Evolutionary conservation across 2,329 filamentous ascomycete genomes (phyloP), one percentile per base, ranked within the genome.

Genomic region (Dactylellina leptospora): DNA sequence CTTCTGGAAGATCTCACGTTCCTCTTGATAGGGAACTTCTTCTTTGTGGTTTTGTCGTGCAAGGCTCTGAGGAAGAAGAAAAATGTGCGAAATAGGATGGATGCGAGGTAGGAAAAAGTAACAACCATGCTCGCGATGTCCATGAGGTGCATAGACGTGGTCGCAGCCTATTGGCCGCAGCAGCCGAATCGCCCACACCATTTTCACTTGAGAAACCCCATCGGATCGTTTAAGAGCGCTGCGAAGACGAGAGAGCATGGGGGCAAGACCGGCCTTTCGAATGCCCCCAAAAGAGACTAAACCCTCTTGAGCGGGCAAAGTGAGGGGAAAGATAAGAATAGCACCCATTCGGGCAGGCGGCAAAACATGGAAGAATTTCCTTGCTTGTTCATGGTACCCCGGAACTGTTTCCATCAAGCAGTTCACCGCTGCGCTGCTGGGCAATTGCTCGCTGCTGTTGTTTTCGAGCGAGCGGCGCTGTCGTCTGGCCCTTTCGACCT

Each of bases 91-190:
- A 64, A 56, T 40, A 56, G 64, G 56, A 55, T 60, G 63, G 47
- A 60, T 55, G 38, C 51, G 50, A 42, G 27, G 25, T 40, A 60
- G 64, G 64, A 70, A 62, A 70, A 61, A 70, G 56, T 62, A 70
- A 62, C 56, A 70, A 62, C 64, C 64, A 25, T 62, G 64, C 50
- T 28, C 30, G 56, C 6, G 36, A n/a, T 16, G 56, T 61, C 56
- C 53, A 62, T 69, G 63, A 69, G 63, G 55, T 69, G 63, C 63
- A 69, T 70, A 61, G 64, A 70, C 64, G 64, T 70, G 64, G 64
- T 70, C 64, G 56, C 64, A 70, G 64, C 64, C 53, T 61, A 70
- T 70, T 70, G 64, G 64, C 36, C 44, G 50, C 48, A 36, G 28
- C 64, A 62, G 64, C 64, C 64, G 64, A 70, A 62, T 56, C 22